phyloP scores from a whole-genome alignment of 306 rosid species.

The Arachis stenosperma region DNA sequence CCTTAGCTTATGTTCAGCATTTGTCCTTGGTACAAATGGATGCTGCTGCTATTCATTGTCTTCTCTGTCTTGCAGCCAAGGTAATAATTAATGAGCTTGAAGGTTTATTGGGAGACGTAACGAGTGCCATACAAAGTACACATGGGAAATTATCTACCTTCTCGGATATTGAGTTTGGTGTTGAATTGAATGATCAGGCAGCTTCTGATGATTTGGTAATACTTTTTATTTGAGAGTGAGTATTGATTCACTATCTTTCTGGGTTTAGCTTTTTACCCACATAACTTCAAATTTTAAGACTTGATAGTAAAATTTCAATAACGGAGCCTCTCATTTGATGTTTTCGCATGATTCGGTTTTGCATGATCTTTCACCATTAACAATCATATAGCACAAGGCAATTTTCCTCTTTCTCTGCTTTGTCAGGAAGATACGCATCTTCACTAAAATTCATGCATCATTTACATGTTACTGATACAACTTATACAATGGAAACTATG shows the following conservation, averaged over 20 bases:
- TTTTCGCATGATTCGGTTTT: no score
- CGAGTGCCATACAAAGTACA: slow-evolving; percentile 42
- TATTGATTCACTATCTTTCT: slow-evolving; percentile 14
- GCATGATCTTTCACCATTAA: no score
- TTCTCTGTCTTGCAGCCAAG: slow-evolving; percentile 52
- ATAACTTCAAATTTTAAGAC: background rate
- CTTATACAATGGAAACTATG: slow-evolving; percentile 11
- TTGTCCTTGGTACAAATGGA: slow-evolving; percentile 23
- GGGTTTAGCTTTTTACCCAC: background rate
- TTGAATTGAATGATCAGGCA: slow-evolving; percentile 43
- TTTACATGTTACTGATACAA: slow-evolving; percentile 23
- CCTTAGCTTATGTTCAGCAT: slow-evolving; percentile 1
- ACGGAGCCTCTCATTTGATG: no score
- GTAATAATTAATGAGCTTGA: slow-evolving; percentile 57
- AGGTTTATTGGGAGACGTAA: slow-evolving; percentile 55
- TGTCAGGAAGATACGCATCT: slow-evolving; percentile 4
- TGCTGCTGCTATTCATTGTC: background rate
- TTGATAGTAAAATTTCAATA: no score
- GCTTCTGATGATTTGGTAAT: slow-evolving; percentile 50
- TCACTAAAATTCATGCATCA: slow-evolving; percentile 33
- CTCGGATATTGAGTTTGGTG: slow-evolving; percentile 37
- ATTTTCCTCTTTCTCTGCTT: slow-evolving; percentile 14
- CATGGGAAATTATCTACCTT: slow-evolving; percentile 27
- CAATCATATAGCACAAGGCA: background rate
- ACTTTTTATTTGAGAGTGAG: slow-evolving; percentile 4